Base-by-base conservation (phyloP, 345 rosid genomes). In the Brassica rapa region DNA sequence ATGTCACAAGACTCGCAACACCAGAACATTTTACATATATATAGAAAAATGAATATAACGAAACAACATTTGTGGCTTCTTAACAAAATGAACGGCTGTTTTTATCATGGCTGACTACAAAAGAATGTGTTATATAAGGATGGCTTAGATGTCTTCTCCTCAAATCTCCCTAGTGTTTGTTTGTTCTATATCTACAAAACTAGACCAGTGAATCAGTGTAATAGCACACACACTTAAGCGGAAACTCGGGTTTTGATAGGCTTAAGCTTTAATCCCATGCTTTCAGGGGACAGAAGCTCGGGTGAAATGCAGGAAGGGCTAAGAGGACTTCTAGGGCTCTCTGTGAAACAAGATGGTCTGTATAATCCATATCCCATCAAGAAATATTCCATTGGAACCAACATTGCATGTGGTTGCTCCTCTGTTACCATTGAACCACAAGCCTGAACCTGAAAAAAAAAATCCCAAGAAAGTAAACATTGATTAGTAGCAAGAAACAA, bases 351-450 rank as follows among this genome's bases (percentile, higher is more conserved):
- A 77, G 86, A 73, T 10, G 97, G 99, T 63, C 92, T 86, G 64
- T 88, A 89, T 75, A 96, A 81, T 12, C 97, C 93, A n/a, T 86
- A 96, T 23, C 93, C 94, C 92, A 90, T 89, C 80, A 96, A 86
- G 84, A 93, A 96, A 82, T 85, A 93, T 85, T 93, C 99, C 94
- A 96, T 75, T 3, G 99, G 99, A 77, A 96, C 88, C 81, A 93
- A 77, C 96, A 91, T 96, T 60, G 99, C 98, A 53, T 91, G 96
- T 23, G 99, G 96, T 80, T 93, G 97, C 85, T 93, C 99, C 78
- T 96, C 98, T 15, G 99, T 91, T 85, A 96, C 98, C 96, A 93
- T 87, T 55, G 99, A 96, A 76, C 99, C 99, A 82, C 99, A 93
- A 64, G 92, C 88, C 83, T 90, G 98, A 67, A 96, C 99, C 99